These are phyloP conservation scores for Pythium chondricola DNA, from an alignment of 352 stramenopile genomes.

Conservation along the genomic window DNA sequence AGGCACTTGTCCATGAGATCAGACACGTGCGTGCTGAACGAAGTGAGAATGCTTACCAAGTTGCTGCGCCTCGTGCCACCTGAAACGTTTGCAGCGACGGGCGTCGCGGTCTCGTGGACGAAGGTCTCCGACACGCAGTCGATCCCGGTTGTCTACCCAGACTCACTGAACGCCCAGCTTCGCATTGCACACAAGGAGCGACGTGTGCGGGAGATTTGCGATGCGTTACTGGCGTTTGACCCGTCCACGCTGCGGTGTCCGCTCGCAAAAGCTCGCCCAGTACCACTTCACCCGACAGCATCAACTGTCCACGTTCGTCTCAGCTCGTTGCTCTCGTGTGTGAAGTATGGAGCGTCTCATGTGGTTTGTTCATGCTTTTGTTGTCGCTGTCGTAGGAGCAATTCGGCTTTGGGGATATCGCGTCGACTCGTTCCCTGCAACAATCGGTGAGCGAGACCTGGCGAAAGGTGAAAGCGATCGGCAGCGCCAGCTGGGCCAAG, in stretches of 20 bases:
- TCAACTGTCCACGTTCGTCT: constrained; percentile 30
- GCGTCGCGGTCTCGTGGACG: constrained; percentile 54
- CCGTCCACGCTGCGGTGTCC: constrained; percentile 25
- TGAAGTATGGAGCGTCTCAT: no score
- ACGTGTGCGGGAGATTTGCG: constrained; percentile 42
- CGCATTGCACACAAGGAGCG: constrained; percentile 38
- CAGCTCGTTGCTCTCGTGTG: no score
- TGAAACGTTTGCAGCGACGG: constrained; percentile 42
- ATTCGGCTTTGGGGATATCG: constrained; percentile 74
- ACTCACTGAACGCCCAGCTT: constrained; percentile 46
- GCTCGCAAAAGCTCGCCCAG: constrained; percentile 29
- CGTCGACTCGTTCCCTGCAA: constrained; percentile 35
- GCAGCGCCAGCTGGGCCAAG: constrained; percentile 45
- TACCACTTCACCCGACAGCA: constrained; percentile 45
- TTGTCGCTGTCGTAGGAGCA: constrained; percentile 44
- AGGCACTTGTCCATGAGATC: no score
- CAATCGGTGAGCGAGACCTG: constrained; percentile 48
- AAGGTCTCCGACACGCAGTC: constrained; percentile 66
- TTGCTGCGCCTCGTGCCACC: constrained; percentile 40
- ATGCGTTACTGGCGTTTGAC: constrained; percentile 37
- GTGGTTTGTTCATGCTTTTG: no score
- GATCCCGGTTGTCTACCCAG: constrained; percentile 49
- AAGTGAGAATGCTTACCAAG: constrained; percentile 37
- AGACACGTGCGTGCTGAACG: constrained; percentile 19
- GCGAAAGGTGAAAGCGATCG: constrained; percentile 50